Evolutionary conservation across 306 rosid genomes (phyloP), one percentile per base, ranked within the genome.

Genomic region (Quillaja saponaria): DNA sequence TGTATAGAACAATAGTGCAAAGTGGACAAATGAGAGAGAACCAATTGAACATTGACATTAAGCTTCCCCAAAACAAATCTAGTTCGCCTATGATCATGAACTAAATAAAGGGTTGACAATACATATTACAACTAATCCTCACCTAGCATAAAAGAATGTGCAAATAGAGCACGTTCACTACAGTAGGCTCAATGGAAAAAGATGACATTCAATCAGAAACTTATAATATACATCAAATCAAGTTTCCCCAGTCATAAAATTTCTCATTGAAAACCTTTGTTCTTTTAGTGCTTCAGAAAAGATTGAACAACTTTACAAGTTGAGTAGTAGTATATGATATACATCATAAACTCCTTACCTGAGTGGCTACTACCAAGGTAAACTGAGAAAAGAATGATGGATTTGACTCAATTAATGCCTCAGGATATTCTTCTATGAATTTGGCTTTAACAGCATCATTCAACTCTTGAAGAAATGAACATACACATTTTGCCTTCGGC

Each of bases 371-470:
- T 60, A 89, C 95, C 84, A 92, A 76, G 13, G 94, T 84, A 79
- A 92, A 92, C 76, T 89, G 95, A 71, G 96, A 81, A 74, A 92
- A 92, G 76, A 92, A 92, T 5, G 95, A 83, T 10, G 96, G 95
- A 57, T 82, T 92, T 33, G 80, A 84, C 72, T 86, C 91, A 40
- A 92, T 89, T 62, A 92, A 81, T 2, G 82, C 70, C 73, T 84
- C 96, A 0, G 96, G 96, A 65, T 70, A 63, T 80, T 92, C 99
- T 67, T 92, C 99, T 13, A 92, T 89, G 76, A 78, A 92, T 81
- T 87, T 89, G 37, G 96, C 95, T 71, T 87, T 92, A 56, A 92
- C 99, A 55, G 97, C 90, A 76, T 92, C 98, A 66, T 92, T 92
- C 28, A 92, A 79, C 84, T 92, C 99, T 71, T 92, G 97, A 71